These are phyloP conservation scores for Phytophthora hibernalis DNA, from an alignment of 352 stramenopile species.

Conservation along the genomic window DNA sequence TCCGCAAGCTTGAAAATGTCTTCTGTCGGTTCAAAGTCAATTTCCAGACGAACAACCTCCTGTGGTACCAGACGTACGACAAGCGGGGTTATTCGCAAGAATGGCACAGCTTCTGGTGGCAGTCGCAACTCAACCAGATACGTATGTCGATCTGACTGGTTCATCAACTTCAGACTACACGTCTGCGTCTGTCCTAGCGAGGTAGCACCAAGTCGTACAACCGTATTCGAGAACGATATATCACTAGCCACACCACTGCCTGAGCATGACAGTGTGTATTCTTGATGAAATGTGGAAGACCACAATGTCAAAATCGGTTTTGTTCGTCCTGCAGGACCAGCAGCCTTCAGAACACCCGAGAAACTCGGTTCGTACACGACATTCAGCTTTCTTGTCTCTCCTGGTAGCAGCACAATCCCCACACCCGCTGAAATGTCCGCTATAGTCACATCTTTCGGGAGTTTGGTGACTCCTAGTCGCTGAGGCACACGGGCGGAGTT, in stretches of 20 bases:
- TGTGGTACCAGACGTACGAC: constrained; percentile 59
- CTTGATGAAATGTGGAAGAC: constrained; percentile 50
- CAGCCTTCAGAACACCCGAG: constrained; percentile 10
- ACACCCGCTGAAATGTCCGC: constrained; percentile 39
- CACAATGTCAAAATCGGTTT: constrained; percentile 38
- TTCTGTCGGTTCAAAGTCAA: constrained; percentile 75
- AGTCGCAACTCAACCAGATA: constrained; percentile 40
- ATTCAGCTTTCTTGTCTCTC: constrained; percentile 32
- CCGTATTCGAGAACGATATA: constrained; percentile 45
- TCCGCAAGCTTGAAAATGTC: constrained; percentile 48
- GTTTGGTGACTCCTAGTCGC: constrained; percentile 34
- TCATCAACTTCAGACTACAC: constrained; percentile 40
- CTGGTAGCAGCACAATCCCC: constrained; percentile 40
- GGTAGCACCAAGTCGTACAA: constrained; percentile 46
- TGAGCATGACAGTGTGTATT: constrained; percentile 42
- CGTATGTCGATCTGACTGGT: constrained; percentile 35
- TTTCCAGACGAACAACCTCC: constrained; percentile 71
- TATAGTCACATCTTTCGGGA: constrained; percentile 39
- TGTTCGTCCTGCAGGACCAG: not conserved
- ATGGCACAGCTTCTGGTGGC: constrained; percentile 32
- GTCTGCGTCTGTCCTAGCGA: constrained; percentile 47
- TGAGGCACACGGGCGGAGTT: constrained; percentile 46
- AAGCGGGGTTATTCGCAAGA: constrained; percentile 69
- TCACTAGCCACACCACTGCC: constrained; percentile 37
- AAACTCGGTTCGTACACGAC: constrained; percentile 46